A percentile compares a stretch with the other conserved stretches of the same genome.
Conservation (phyloP, 768 basidiomycete genomes). For the Mycena leptocephala region DNA sequence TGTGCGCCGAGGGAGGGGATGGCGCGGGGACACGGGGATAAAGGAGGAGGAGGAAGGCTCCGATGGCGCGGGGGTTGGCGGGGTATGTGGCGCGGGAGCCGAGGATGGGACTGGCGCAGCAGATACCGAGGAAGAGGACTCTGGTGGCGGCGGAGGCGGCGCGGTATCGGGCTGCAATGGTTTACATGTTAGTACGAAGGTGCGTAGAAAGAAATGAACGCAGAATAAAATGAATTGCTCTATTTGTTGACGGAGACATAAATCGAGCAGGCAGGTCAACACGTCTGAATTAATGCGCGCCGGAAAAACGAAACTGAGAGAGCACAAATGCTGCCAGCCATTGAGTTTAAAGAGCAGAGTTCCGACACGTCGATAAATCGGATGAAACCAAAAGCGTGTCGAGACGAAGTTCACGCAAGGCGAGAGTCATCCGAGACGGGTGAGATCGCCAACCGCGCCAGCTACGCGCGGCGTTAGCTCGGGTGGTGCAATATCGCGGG, state of each 20-base stretch:
- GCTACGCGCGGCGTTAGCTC: neutral
- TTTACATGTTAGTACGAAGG: neutral
- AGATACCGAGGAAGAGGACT: neutral
- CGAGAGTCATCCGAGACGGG: neutral
- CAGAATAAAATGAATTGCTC: too few relatives aligned
- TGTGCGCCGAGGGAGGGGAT: slow-evolving; percentile 2
- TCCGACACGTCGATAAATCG: neutral
- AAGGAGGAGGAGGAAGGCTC: neutral
- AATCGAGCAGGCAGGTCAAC: too few relatives aligned
- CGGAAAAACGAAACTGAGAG: neutral
- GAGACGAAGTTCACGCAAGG: neutral
- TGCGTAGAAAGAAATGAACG: neutral
- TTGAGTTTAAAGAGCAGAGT: neutral
- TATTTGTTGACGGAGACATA: too few relatives aligned
- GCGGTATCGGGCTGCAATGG: neutral
- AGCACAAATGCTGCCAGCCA: neutral
- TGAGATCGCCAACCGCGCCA: neutral
- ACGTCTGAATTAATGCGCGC: neutral
- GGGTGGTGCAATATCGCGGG: neutral
- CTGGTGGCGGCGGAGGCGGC: neutral
- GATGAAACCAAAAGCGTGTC: neutral
- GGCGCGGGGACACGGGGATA: neutral
- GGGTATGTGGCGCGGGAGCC: neutral
- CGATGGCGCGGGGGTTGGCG: neutral
- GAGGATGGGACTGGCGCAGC: neutral